Conservation (phyloP, 1,139 yeast genomes). For the Scheffersomyces titani region DNA sequence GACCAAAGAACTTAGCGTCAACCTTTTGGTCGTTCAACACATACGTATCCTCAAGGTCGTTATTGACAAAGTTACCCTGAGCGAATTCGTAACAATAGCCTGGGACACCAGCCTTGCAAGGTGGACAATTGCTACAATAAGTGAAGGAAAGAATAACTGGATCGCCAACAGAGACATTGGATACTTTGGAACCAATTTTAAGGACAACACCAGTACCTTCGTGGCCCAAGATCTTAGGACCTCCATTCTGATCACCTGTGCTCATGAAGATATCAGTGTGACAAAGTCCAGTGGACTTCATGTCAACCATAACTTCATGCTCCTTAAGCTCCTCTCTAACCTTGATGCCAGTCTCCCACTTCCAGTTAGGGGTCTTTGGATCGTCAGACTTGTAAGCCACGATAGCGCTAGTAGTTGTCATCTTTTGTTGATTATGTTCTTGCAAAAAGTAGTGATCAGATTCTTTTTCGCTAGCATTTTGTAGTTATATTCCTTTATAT, state of each 20-base stretch:
- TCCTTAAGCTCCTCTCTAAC: conserved; percentile 4
- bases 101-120: background rate
- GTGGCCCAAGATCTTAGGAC: conserved; percentile 4
- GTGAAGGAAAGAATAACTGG: conserved; percentile 5
- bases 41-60: conserved; percentile 1
- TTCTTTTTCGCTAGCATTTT: too few species aligned
- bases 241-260: background rate
- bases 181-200: conserved; percentile 3
- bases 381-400: conserved; percentile 4
- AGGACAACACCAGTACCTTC: conserved; percentile 6
- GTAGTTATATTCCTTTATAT: background rate
- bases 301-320: conserved; percentile 6
- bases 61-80: background rate
- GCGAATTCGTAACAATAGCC: conserved; percentile 2
- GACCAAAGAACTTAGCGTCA: conserved; percentile 6
- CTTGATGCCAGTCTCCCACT: background rate
- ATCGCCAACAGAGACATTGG: conserved; percentile 3
- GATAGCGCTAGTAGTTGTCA: conserved; percentile 2
- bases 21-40: background rate
- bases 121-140: conserved; percentile 2
- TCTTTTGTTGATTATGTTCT: background rate
- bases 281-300: conserved; percentile 5
- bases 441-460: too few species aligned
- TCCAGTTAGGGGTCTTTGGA: conserved; percentile 4
- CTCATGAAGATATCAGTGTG: conserved; percentile 4